These are phyloP conservation scores for Sphaerulina populicola DNA, from an alignment of 2,329 filamentous ascomycete genomes.

Conservation along the genomic window DNA sequence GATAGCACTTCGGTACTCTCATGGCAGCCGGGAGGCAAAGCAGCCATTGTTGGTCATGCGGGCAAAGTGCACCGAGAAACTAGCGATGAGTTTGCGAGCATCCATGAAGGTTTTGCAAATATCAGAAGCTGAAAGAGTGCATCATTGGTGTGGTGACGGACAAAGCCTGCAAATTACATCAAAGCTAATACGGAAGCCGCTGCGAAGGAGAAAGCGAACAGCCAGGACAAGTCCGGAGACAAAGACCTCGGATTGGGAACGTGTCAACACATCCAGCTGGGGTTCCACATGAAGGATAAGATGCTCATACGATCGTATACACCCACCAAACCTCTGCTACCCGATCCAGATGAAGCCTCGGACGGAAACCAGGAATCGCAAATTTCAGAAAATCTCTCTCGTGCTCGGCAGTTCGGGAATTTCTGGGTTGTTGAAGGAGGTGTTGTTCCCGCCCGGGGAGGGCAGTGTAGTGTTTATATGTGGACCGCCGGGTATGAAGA, in stretches of 20 bases:
- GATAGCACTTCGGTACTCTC: conserved; percentile 42
- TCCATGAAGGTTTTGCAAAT: conserved; percentile 47
- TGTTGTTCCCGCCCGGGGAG: conserved; percentile 38
- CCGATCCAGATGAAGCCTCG: conserved; percentile 3
- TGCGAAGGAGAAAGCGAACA: conserved; percentile 34
- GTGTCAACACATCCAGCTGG: conserved; percentile 47
- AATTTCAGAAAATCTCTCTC: conserved; percentile 41
- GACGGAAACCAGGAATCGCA: background rate
- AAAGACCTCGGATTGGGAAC: conserved; percentile 43
- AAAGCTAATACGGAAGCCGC: conserved; percentile 38
- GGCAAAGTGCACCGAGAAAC: conserved; percentile 45
- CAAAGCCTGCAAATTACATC: conserved; percentile 43
- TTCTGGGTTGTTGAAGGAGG: conserved; percentile 36
- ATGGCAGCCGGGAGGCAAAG: conserved; percentile 46
- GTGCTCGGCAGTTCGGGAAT: conserved; percentile 47
- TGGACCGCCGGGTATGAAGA: conserved; percentile 43
- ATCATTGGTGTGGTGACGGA: conserved; percentile 44
- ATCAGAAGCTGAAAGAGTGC: conserved; percentile 47
- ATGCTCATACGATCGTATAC: conserved; percentile 46
- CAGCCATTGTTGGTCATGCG: conserved; percentile 43
- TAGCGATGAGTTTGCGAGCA: conserved; percentile 43
- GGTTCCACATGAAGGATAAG: conserved; percentile 46
- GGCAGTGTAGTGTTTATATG: conserved; percentile 42
- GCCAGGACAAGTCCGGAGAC: conserved; percentile 25
- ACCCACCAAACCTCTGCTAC: conserved; percentile 41